Evolutionary conservation across 306 rosid species (phyloP), one percentile per base, ranked within the genome.

Genomic region (Quercus aquifolioides): DNA sequence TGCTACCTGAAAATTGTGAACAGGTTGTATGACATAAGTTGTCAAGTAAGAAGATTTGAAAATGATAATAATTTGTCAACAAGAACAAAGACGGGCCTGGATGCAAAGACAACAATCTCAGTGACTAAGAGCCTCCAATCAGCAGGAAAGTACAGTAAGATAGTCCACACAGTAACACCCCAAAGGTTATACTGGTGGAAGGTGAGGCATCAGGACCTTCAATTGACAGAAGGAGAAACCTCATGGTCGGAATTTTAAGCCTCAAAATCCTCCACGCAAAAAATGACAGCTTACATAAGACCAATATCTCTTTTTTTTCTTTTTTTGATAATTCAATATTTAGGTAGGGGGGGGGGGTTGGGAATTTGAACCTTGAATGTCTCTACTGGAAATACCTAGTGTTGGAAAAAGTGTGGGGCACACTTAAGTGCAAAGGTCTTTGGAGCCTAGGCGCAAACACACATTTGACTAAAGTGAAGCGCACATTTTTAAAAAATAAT

Each of bases 1-100:
- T 19, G 99, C 99, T 19, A 95, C 99, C 99, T 95, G 92, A 75
- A 83, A 85, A 79, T 85, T 33, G 55, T 7, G 41, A 76, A 84
- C 55, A 56, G 60, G 70, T 11, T 71, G 72, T 30, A 78, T 60
- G 76, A 84, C 79, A 71, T 55, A 41, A 41, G 19, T 58, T 21
- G 55, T 21, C 33, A 33, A 71, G 65, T 38, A 59, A 46, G 74
- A 26, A 77, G 54, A 30, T 6, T 71, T 67, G 23, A 30, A 62
- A 55, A 74, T 52, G 57, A 33, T 56, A 65, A 77, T 65, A 57
- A 74, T 38, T 80, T 33, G 25, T n/a, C 43, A 19, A 33, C 65
- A 59, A 68, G 23, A 75, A 76, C 71, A 78, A 71, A 62, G 88
- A 62, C 55, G 72, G 81, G 25, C 46, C 12, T 0, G 23, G 49